These are phyloP conservation scores for Nemania bipapillata DNA, from an alignment of 2,329 filamentous ascomycete genomes.

Conservation along the genomic window DNA sequence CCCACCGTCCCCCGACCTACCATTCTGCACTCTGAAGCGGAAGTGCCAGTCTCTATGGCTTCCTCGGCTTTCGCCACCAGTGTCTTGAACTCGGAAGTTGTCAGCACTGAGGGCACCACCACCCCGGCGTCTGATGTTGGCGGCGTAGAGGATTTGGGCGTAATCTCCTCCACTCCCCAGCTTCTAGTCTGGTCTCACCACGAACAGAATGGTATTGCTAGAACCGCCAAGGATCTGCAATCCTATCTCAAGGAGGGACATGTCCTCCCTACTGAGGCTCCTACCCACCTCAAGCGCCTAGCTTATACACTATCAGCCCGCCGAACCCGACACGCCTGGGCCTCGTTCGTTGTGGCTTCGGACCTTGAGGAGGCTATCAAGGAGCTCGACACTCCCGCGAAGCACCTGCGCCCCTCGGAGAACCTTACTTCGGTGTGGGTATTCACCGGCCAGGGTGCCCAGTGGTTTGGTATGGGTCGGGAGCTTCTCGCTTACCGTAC, in stretches of 20 bases:
- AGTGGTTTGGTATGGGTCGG: conserved; percentile 50
- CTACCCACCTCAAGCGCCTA: conserved; percentile 41
- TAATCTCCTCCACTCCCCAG: conserved; percentile 43
- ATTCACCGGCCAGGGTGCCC: conserved; percentile 50
- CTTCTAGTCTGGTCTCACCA: conserved; percentile 47
- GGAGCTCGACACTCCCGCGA: conserved; percentile 42
- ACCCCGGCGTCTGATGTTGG: conserved; percentile 44
- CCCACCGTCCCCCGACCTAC: conserved; percentile 34
- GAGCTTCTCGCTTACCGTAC: conserved; percentile 48
- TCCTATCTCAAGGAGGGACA: conserved; percentile 40
- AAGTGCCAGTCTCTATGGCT: conserved; percentile 30
- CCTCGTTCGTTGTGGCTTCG: conserved; percentile 45
- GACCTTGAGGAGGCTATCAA: conserved; percentile 41
- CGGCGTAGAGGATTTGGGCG: conserved; percentile 40
- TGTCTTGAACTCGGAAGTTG: conserved; percentile 39
- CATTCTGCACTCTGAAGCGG: conserved; percentile 31
- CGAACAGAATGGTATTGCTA: conserved; percentile 45
- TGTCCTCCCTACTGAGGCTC: conserved; percentile 39
- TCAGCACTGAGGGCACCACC: conserved; percentile 39
- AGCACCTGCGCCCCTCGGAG: conserved; percentile 42
- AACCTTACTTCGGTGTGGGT: conserved; percentile 44
- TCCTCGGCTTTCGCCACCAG: conserved; percentile 41
- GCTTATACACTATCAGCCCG: conserved; percentile 44
- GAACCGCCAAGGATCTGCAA: conserved; percentile 43
- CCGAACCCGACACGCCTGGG: conserved; percentile 46